Percentiles rank a stretch among this genome's conserved stretches.
Conservation (phyloP, 2,329 filamentous ascomycete genomes). For the Colletotrichum sublineola region DNA sequence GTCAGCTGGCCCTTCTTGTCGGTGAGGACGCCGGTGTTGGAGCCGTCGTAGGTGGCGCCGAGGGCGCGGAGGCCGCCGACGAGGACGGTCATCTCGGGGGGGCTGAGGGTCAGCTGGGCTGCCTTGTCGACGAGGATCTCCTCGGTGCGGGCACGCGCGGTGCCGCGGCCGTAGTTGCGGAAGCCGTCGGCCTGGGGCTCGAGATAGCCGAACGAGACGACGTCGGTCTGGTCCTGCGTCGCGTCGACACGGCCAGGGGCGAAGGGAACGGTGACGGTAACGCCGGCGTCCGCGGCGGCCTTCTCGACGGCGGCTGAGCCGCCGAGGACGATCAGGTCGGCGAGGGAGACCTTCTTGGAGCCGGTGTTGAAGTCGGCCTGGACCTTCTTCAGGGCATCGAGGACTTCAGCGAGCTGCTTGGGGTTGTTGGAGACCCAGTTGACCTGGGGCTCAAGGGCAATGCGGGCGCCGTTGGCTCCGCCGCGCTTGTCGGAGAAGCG, state of each 20-base stretch:
- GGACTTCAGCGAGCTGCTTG: slow-evolving; percentile 71
- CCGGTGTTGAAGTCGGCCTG: slow-evolving; percentile 74
- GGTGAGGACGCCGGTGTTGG: slow-evolving; percentile 76
- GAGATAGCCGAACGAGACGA: slow-evolving; percentile 72
- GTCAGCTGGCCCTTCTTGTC: slow-evolving; percentile 75
- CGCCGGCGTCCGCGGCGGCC: slow-evolving; percentile 66
- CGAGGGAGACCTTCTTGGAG: slow-evolving; percentile 81
- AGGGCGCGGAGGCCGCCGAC: slow-evolving; percentile 80
- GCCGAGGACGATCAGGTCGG: slow-evolving; percentile 83
- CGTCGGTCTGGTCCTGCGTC: slow-evolving; percentile 78
- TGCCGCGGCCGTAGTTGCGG: slow-evolving; percentile 81
- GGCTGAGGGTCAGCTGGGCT: slow-evolving; percentile 76
- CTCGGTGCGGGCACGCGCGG: slow-evolving; percentile 72
- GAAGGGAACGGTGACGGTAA: slow-evolving; percentile 75
- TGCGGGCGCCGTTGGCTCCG: slow-evolving; percentile 84
- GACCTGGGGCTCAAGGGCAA: slow-evolving; percentile 79
- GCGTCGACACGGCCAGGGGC: slow-evolving; percentile 80
- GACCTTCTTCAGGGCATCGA: slow-evolving; percentile 72
- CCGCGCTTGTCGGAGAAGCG: slow-evolving; percentile 84
- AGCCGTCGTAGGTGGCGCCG: slow-evolving; percentile 79
- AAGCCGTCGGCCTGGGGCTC: slow-evolving; percentile 80
- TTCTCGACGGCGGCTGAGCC: slow-evolving; percentile 80
- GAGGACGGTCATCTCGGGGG: slow-evolving; percentile 78
- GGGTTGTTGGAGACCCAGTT: slow-evolving; percentile 84
- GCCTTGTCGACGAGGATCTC: slow-evolving; percentile 80